Percentiles rank a stretch among this genome's conserved stretches.
Evolutionary conservation across 257 asterid species (phyloP).

Genomic region (Penstemon newberryi): DNA sequence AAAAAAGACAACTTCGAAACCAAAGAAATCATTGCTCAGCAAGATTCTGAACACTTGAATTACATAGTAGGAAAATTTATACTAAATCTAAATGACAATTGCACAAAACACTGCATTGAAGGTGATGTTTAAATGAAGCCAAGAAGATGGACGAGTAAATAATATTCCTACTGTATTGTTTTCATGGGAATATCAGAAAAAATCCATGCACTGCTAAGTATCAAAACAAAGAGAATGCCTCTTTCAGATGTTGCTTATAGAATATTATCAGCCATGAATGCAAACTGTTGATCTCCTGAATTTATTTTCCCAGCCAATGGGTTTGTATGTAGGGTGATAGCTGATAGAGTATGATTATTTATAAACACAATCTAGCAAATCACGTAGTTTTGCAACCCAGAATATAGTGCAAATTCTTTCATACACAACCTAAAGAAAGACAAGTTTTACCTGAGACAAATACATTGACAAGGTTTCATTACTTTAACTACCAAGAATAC

Average conservation of each 20-base stretch:
- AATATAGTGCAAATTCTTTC: neutral
- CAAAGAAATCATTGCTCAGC: constrained; percentile 10
- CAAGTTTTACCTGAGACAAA: constrained; percentile 13
- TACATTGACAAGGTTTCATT: neutral
- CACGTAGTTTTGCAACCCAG: neutral
- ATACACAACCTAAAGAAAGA: neutral
- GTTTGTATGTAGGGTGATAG: neutral
- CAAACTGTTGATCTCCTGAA: neutral
- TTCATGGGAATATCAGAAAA: neutral
- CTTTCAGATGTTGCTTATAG: constrained; percentile 7
- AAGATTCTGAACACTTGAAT: neutral
- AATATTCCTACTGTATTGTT: neutral
- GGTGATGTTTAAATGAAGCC: neutral
- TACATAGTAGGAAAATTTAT: neutral
- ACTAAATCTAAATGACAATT: constrained; percentile 12
- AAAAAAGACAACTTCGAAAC: constrained; percentile 2
- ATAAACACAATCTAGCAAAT: neutral
- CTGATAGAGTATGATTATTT: constrained; percentile 3
- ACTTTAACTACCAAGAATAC: neutral
- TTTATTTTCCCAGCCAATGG: neutral
- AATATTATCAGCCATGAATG: constrained; percentile 16
- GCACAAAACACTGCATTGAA: neutral
- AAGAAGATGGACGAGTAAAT: neutral
- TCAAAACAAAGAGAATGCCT: neutral
- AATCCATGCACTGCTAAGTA: neutral